phyloP scores from a whole-genome alignment of 805 yeast species.

The Suhomyces sp. region DNA sequence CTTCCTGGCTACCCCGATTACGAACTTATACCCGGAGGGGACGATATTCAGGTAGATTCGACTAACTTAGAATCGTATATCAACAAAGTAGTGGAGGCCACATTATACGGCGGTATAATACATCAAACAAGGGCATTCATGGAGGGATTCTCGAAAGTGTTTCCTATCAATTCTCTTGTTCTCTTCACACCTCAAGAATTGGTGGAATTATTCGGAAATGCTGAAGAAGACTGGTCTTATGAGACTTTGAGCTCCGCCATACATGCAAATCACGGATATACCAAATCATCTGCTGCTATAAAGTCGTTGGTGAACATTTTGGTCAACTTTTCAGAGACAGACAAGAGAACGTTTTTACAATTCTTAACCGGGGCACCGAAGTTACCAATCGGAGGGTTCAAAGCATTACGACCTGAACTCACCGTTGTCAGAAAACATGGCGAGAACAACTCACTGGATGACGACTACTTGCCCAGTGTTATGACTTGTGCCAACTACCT shows the following conservation, averaged over 20 bases:
- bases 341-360: conserved; percentile 73
- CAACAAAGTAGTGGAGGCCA: conserved; percentile 51
- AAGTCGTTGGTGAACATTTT: conserved; percentile 60
- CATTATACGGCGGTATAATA: conserved; percentile 60
- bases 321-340: conserved; percentile 48
- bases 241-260: conserved; percentile 58
- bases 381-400: conserved; percentile 91
- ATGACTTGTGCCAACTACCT: conserved; percentile 97
- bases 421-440: conserved; percentile 83
- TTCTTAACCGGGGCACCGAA: conserved; percentile 93
- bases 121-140: conserved; percentile 67
- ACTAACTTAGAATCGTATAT: conserved; percentile 60
- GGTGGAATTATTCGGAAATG: conserved; percentile 66
- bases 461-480: conserved; percentile 89
- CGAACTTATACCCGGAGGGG: conserved; percentile 59
- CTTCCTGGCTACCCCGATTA: conserved; percentile 73
- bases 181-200: conserved; percentile 77
- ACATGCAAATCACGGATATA: conserved; percentile 89
- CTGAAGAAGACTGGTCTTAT: conserved; percentile 82
- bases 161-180: conserved; percentile 70
- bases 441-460: conserved; percentile 67
- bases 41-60: conserved; percentile 43
- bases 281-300: conserved; percentile 63
- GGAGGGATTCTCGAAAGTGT: conserved; percentile 77
- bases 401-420: conserved; percentile 71